Percentiles rank a stretch among this genome's conserved stretches.
phyloP scores from a whole-genome alignment of 2,329 filamentous ascomycete species.

The Cladophialophora bantiana region DNA sequence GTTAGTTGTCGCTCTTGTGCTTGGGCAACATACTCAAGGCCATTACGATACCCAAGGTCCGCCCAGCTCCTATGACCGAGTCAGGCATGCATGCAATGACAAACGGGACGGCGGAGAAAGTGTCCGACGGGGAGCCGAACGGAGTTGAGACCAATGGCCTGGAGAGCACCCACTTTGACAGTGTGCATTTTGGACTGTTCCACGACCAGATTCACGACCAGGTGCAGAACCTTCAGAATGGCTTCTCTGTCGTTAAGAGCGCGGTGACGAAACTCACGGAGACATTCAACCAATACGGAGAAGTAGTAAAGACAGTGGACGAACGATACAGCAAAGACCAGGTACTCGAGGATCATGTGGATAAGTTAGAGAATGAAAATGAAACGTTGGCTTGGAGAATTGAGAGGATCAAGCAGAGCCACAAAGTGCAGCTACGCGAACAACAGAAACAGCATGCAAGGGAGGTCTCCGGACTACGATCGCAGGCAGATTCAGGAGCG shows the following conservation, averaged over 20 bases:
- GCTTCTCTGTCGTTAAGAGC: not conserved
- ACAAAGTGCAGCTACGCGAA: constrained; percentile 3
- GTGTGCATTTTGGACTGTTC: not conserved
- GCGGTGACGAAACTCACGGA: not conserved
- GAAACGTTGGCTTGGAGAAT: not conserved
- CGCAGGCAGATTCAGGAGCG: constrained; percentile 6
- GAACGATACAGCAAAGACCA: constrained; percentile 1
- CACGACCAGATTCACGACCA: not conserved
- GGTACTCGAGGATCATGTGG: not conserved
- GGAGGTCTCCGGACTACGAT: not conserved
- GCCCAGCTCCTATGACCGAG: constrained; percentile 8
- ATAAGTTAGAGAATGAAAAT: not conserved
- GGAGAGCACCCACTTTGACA: not conserved
- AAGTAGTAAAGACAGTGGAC: not conserved
- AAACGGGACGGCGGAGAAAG: not conserved
- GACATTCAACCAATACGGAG: not conserved
- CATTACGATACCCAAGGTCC: not conserved
- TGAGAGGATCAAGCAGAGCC: not conserved
- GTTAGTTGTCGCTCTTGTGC: not conserved
- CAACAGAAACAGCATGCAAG: not conserved
- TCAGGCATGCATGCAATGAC: not conserved
- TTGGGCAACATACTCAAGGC: not conserved
- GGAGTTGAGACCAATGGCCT: constrained; percentile 1
- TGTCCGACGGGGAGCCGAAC: constrained; percentile 3
- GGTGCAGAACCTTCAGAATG: not conserved